A percentile compares a stretch with the other conserved stretches of the same genome.
phyloP scores from a whole-genome alignment of 1,139 yeast species.

The Magnusiomyces starmeri region DNA sequence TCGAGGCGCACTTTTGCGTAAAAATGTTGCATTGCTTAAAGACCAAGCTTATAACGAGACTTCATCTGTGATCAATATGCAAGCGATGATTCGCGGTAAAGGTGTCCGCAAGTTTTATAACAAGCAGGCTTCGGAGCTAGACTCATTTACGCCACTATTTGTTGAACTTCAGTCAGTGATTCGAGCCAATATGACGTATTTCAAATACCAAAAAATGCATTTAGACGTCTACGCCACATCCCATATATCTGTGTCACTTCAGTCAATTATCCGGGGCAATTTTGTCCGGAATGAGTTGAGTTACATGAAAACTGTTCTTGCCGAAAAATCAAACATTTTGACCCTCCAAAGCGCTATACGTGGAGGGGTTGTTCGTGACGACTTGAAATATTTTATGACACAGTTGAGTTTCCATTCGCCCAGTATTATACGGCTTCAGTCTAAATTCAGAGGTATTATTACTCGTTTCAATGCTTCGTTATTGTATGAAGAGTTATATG shows the following conservation, averaged over 20 bases:
- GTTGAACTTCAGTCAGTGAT: conserved; percentile 67
- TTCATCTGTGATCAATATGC: conserved; percentile 39
- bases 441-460: conserved; percentile 39
- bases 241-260: conserved; percentile 32
- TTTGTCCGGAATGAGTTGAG: conserved; percentile 4
- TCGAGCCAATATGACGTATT: conserved; percentile 61
- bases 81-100: conserved; percentile 45
- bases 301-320: not conserved
- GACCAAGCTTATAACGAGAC: conserved; percentile 48
- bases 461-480: conserved; percentile 46
- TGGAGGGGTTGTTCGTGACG: conserved; percentile 26
- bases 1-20: conserved; percentile 43
- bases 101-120: conserved; percentile 35
- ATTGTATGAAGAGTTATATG: conserved; percentile 47
- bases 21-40: conserved; percentile 40
- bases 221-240: conserved; percentile 7
- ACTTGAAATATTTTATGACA: conserved; percentile 17
- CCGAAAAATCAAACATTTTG: conserved; percentile 9
- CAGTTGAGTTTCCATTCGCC: conserved; percentile 26
- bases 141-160: conserved; percentile 46
- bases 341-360: conserved; percentile 27
- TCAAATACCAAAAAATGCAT: conserved; percentile 30
- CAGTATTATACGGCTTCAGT: conserved; percentile 41
- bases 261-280: conserved; percentile 46
- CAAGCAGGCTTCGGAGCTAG: conserved; percentile 46